phyloP scores from a whole-genome alignment of 768 basidiomycete species.

The Kwoniella europaea region DNA sequence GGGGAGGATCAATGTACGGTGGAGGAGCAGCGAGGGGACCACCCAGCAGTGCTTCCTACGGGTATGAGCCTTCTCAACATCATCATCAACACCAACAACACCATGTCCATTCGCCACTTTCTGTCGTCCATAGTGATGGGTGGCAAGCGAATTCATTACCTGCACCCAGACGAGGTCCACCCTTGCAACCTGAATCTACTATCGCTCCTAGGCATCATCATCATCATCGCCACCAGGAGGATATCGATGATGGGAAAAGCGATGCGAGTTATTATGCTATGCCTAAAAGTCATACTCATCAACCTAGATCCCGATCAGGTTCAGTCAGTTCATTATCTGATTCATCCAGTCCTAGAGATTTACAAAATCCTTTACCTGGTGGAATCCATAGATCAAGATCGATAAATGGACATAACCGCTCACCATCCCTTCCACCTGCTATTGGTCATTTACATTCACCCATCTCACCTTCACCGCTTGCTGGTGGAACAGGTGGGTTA shows the following conservation, averaged over 20 bases:
- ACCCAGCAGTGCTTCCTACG: neutral
- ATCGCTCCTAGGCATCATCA: conserved; percentile 24
- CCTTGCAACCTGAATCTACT: conserved; percentile 10
- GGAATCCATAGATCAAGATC: conserved; percentile 25
- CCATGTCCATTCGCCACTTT: conserved; percentile 23
- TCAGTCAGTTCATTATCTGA: conserved; percentile 21
- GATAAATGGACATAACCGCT: conserved; percentile 11
- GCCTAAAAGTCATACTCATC: conserved; percentile 6
- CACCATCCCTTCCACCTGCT: conserved; percentile 22
- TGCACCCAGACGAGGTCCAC: conserved; percentile 30
- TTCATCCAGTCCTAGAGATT: conserved; percentile 12
- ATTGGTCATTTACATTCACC: conserved; percentile 20
- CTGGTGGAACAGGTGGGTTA: neutral
- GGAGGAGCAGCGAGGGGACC: conserved; percentile 6
- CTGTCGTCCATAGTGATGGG: conserved; percentile 11
- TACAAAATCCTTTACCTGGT: neutral
- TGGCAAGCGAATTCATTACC: conserved; percentile 32
- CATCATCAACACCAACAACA: conserved; percentile 21
- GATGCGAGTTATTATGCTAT: conserved; percentile 32
- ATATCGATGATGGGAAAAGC: conserved; percentile 19
- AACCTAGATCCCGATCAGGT: conserved; percentile 15
- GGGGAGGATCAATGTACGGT: conserved; percentile 14
- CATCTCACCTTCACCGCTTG: conserved; percentile 23
- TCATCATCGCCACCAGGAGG: conserved; percentile 22
- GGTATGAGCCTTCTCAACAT: conserved; percentile 4